Base-by-base conservation (phyloP, 2,329 filamentous ascomycete genomes). In the Trichoderma sp. region DNA sequence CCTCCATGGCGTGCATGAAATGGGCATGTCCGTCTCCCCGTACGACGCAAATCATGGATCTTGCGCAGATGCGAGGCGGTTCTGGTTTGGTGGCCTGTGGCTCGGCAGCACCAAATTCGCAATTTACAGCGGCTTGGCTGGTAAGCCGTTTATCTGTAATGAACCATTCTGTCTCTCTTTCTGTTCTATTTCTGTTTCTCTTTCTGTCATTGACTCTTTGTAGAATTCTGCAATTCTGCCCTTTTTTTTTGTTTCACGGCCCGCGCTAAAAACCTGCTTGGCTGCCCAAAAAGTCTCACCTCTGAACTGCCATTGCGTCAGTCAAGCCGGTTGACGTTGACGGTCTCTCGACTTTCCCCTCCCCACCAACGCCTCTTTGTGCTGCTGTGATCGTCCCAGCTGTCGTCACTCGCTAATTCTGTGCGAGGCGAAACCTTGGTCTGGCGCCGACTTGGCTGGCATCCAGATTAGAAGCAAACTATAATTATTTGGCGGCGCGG, bases 341-440 rank as follows among this genome's bases (percentile, higher is more conserved):
- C 24, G 12, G 21, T 53, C 36, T 69, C 57, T 69, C 56, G 26
- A 30, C 56, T 28, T 34, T 30, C 57, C 65, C 66, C 57, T 61
- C 66, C 66, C 66, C 66, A 61, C 66, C 66, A n/a, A 69, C 66
- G 66, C 66, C 66, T 69, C 65, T 28, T 60, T 60, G 28, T 62
- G 28, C 57, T 61, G 43, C 57, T 51, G 26, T 47, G 53, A 68
- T 69, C 66, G 66, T 61, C 66, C 56, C 28, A 43, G 36, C 53
- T 58, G 66, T 69, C 66, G 66, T 69, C 66, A 69, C 66, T 69
- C 39, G 66, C 66, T 53, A 53, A 58, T n/a, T 26, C 6, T 39
- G 66, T 62, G 56, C 56, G 66, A 69, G 66, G 66, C 57, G 66
- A 69, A 69, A 60, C 66, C 66, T 69, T 69, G 66, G 66, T 39